Base-by-base conservation (phyloP, 148 eudicot genomes). In the Vaccinium darrowii region DNA sequence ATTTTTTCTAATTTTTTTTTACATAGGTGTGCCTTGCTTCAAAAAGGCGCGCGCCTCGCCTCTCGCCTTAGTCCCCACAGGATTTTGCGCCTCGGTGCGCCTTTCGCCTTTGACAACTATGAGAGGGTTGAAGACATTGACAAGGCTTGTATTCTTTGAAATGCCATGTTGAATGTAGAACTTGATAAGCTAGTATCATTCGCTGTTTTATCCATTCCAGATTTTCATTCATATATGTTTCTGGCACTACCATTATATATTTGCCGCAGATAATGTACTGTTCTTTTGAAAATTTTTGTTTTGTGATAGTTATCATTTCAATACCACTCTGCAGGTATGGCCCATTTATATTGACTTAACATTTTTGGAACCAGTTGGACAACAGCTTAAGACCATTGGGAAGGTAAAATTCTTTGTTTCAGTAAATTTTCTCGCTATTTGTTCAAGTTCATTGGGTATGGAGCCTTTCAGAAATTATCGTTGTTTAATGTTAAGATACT, bases 361-460 rank as follows among this genome's bases (percentile, higher is more conserved):
- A 85, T 95, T 95, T 85, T 79, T 97, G 92, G 93, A 95, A 84
- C 98, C 98, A 54, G 94, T 97, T 88, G 98, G 98, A 74, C 92
- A 93, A 19, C 96, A 97, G 84, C 98, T 97, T 67, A 85, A 91
- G 86, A 82, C 89, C n/a, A 87, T 95, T 82, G 99, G 98, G 73
- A 94, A 90, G 95, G 99, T 96, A 87, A 90, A 83, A 52, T 57
- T 81, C 65, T 11, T 23, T 5, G 0, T 36, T 21, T 80, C 69
- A 73, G 53, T 18, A 21, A 16, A 13, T 83, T 77, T 81, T 6
- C 78, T 54, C 2, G 2, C 2, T 56, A 13, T 49, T 53, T 69
- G 39, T 69, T 27, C 6, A 27, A 69, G 43, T 69, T 11, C 18
- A 5, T 69, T 69, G 18, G 18, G 39, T 27, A 25, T 11, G 74